phyloP scores from a whole-genome alignment of 2,329 filamentous ascomycete species.

The Ophiostoma himal-ulmi region DNA sequence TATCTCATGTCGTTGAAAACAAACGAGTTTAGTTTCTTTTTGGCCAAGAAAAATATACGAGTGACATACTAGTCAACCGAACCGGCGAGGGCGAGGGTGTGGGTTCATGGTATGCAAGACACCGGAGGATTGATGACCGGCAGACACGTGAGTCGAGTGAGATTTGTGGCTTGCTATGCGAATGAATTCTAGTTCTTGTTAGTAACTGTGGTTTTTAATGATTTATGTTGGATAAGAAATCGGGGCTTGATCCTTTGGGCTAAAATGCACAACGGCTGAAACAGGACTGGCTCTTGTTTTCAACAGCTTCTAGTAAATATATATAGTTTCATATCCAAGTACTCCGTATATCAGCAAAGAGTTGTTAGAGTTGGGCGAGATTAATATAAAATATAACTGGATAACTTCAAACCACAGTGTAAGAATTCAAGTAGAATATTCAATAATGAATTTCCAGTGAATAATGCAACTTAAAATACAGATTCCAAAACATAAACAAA shows the following conservation, averaged over 20 bases:
- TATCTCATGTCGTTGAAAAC: neutral
- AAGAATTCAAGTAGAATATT: no score
- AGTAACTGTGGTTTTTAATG: no score
- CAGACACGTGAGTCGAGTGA: neutral
- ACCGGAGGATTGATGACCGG: slow-evolving; percentile 6
- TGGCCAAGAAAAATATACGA: neutral
- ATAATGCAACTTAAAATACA: no score
- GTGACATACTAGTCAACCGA: neutral
- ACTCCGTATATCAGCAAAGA: no score
- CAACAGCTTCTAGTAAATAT: no score
- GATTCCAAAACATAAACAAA: no score
- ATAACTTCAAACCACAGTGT: no score
- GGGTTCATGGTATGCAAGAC: neutral
- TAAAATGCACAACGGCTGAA: neutral
- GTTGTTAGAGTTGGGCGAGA: no score
- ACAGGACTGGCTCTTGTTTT: no score
- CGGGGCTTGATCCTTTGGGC: neutral
- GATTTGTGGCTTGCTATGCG: neutral
- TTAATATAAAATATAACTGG: no score
- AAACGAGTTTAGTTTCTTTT: neutral
- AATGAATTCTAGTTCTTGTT: neutral
- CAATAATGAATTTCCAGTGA: no score
- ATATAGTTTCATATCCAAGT: no score
- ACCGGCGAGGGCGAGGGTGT: neutral
- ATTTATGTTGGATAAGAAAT: neutral